Base-by-base conservation (phyloP, 1,284 basidiomycete species). In the Ceratobasidium papillatum region DNA sequence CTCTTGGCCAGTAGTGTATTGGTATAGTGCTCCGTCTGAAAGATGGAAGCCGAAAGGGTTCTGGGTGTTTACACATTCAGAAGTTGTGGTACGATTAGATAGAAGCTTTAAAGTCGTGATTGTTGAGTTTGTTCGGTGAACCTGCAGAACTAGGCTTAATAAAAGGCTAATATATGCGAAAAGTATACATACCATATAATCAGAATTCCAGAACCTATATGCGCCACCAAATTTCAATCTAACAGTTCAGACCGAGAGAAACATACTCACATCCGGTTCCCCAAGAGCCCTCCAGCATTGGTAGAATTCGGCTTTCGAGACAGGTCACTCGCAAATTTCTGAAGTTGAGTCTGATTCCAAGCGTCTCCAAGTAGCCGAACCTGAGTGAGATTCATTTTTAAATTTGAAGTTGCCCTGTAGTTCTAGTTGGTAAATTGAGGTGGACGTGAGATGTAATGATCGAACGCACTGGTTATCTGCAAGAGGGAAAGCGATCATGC, bases 21-120 rank as follows among this genome's bases (percentile, higher is more conserved):
- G 90, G 80, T 88, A 90, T 5, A 88, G 80, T 0, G 86, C 85
- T 0, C 90, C 90, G 76, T 91, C 89, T 0, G 89, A 84, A 3
- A 92, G 83, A 78, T 91, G 90, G 81, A 91, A 91, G 0, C 90
- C 91, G 17, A 86, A 82, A 3, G 86, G 87, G 77, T 91, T 92
- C 78, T 90, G 86, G 12, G 81, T 61, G 76, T 92, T 91, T 11
- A 85, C 84, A 77, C 88, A 91, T 81, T 92, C 91, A 0, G 88
- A 86, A 78, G 90, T 91, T 75, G 80, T 79, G 8, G 89, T 90
- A 62, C 91, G 83, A 3, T 82, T 85, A 3, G 90, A 90, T 76
- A 85, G 87, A 87, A 91, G 89, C 80, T 89, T 90, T 69, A 91
- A 81, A 0, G 89, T 88, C 12, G 88, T 85, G 14, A 90, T 84